Base-by-base conservation (phyloP, 768 basidiomycete species). In the Daedaleopsis sinensis region DNA sequence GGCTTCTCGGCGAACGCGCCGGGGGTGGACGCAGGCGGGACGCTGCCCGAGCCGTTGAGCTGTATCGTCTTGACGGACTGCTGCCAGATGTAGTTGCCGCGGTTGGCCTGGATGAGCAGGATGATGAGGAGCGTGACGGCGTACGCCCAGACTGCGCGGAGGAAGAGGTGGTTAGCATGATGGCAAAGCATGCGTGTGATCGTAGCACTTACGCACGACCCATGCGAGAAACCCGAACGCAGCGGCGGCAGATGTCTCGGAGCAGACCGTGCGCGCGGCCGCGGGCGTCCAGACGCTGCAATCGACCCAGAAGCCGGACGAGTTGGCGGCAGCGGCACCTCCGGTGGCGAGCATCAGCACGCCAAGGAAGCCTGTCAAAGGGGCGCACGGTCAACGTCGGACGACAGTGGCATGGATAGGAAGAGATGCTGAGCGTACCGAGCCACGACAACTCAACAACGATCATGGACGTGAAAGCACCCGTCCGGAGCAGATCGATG, bases 391-490 rank as follows among this genome's bases (percentile, higher is more conserved):
- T 36, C 18, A 48, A 11, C 7, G 32, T 10, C 42, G n/a, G 10
- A 38, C 24, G 23, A 39, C 4, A 13, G 36, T n/a, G 52, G 27
- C 4, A 43, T 37, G 49, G n/a, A 36, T 47, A 57, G n/a, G n/a
- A 59, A 64, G 52, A 24, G 52, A 24, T 7, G 27, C 27, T 32
- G 27, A 32, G 27, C 27, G 27, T 32, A 71, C 68, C 55, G 10
- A 70, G 60, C 67, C 64, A 70, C 23, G 55, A 35, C 8, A 76
- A 57, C 67, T 76, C 73, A 16, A 73, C 65, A 18, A 70, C 63
- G 54, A 76, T 68, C 65, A 67, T 64, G 12, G 70, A 73, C 19
- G 68, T 71, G 67, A 74, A 67, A 2, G 72, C 66, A 4, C 72
- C 70, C 12, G 61, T 64, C 39, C 69, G 36, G 6, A 71, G 18